phyloP scores from a whole-genome alignment of 257 asterid species.

The Echium plantagineum region DNA sequence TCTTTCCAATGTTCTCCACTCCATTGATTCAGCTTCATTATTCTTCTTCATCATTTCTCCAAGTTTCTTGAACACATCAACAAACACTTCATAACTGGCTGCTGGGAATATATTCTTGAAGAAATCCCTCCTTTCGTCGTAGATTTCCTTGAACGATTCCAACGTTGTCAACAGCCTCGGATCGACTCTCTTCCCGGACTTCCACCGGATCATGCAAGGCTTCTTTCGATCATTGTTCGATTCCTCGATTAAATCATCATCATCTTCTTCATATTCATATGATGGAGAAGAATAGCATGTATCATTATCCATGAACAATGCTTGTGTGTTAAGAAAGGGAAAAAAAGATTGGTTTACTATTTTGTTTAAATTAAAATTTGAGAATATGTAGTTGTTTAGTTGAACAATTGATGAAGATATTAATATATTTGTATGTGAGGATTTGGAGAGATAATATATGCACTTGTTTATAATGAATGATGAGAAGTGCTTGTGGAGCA shows the following conservation, averaged over 20 bases:
- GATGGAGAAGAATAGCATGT: too few species aligned
- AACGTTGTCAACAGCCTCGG: slow-evolving; percentile 24
- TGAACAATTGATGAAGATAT: neutral
- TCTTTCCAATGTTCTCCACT: slow-evolving; percentile 23
- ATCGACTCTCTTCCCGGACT: slow-evolving; percentile 39
- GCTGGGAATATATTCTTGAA: slow-evolving; percentile 30
- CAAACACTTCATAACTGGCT: slow-evolving; percentile 17
- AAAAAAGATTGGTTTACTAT: too few species aligned
- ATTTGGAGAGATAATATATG: too few species aligned
- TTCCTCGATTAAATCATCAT: neutral
- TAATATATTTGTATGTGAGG: neutral
- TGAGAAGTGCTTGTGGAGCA: neutral
- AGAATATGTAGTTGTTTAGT: too few species aligned
- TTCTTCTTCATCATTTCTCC: slow-evolving; percentile 16
- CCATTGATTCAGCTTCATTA: neutral
- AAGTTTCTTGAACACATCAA: slow-evolving; percentile 25
- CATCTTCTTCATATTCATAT: neutral
- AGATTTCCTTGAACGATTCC: slow-evolving; percentile 34
- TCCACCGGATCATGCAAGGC: slow-evolving; percentile 29
- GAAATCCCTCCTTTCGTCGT: slow-evolving; percentile 19
- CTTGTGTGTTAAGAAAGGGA: too few species aligned
- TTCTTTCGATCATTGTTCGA: slow-evolving; percentile 3
- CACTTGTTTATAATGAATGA: neutral
- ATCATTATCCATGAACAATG: neutral
- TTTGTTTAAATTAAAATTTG: too few species aligned